Conservation (phyloP, 2,329 filamentous ascomycete genomes). For the Nemania sp. region DNA sequence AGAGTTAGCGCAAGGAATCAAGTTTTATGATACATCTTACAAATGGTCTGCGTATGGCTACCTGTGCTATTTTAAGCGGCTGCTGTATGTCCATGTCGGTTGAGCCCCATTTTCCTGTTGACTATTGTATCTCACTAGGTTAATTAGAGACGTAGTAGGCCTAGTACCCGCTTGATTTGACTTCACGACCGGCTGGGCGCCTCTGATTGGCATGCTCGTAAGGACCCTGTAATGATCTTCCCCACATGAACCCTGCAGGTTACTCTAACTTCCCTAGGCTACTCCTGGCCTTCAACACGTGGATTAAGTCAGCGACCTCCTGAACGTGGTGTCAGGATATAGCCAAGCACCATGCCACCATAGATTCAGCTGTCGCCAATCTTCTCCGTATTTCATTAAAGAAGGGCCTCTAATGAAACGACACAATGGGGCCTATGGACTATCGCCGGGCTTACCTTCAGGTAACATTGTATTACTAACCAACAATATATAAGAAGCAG, state of each 20-base stretch:
- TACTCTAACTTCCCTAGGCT: constrained; percentile 1
- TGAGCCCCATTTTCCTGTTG: background rate
- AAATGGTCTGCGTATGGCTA: background rate
- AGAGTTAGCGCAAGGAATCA: background rate
- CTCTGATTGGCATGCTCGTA: constrained; percentile 32
- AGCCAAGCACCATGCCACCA: background rate
- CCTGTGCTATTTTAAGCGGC: constrained; percentile 16
- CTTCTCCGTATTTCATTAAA: constrained; percentile 13
- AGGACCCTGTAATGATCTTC: constrained; percentile 28
- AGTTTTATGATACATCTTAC: background rate
- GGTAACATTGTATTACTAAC: background rate
- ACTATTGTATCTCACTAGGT: background rate
- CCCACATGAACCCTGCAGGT: constrained; percentile 13
- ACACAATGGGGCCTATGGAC: background rate
- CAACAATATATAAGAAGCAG: constrained; percentile 18
- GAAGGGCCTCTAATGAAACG: constrained; percentile 5
- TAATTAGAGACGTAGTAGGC: background rate
- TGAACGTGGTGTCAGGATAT: background rate
- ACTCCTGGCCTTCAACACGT: constrained; percentile 2
- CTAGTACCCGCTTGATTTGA: background rate
- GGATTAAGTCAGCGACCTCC: background rate
- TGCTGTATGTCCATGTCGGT: background rate
- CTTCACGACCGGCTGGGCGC: background rate
- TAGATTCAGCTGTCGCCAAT: background rate
- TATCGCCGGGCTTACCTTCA: background rate